Evolutionary conservation across 805 yeast genomes (phyloP).

Genomic region (Torulaspora quercuum): DNA sequence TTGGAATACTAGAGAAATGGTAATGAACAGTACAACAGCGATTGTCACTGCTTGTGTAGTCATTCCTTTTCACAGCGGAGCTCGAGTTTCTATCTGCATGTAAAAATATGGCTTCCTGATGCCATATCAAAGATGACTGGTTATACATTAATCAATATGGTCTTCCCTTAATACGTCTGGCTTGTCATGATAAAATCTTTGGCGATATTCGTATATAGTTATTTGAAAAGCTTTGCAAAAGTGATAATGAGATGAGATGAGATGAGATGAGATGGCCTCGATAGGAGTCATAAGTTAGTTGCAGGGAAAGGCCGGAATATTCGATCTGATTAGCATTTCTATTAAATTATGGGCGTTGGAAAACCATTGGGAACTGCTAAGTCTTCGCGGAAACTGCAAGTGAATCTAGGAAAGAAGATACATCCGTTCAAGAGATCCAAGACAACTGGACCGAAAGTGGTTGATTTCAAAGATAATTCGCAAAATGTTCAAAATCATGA

Average conservation of each 20-base stretch:
- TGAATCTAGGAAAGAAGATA: conserved; percentile 9
- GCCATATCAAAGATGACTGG: too few relatives aligned
- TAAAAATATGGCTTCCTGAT: too few relatives aligned
- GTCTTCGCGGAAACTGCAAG: too few relatives aligned
- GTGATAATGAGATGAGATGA: conserved; percentile 14
- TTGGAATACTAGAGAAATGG: conserved; percentile 54
- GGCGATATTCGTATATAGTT: not conserved
- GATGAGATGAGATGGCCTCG: conserved; percentile 9
- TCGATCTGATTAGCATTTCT: conserved; percentile 5
- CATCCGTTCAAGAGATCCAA: conserved; percentile 20
- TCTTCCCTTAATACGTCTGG: too few relatives aligned
- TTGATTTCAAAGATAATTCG: conserved; percentile 36
- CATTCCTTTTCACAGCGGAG: conserved; percentile 4
- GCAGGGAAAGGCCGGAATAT: conserved; percentile 4
- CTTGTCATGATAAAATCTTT: conserved; percentile 1
- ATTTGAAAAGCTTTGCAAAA: conserved; percentile 1
- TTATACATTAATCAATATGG: too few relatives aligned
- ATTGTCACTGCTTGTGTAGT: conserved; percentile 5
- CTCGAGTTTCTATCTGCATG: too few relatives aligned
- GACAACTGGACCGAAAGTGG: conserved; percentile 28
- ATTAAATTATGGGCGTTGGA: too few relatives aligned
- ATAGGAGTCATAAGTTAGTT: conserved; percentile 1
- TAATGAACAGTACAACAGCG: conserved; percentile 31
- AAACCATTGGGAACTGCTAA: too few relatives aligned
- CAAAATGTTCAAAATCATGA: conserved; percentile 35